These are phyloP conservation scores for Naganishia liquefaciens DNA, from an alignment of 1,284 basidiomycete genomes.

Conservation along the genomic window DNA sequence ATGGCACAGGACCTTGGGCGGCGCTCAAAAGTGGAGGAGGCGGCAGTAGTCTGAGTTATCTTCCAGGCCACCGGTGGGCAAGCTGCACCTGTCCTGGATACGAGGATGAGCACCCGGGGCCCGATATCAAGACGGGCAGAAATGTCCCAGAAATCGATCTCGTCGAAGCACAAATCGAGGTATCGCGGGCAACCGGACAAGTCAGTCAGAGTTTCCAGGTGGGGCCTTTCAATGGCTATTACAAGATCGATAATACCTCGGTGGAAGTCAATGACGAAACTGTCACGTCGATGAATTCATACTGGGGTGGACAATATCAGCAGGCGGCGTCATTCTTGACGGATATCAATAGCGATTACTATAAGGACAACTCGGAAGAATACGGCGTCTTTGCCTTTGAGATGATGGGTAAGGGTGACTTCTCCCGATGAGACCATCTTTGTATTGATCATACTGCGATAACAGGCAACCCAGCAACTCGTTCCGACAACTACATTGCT, in stretches of 20 bases:
- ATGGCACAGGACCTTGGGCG: slow-evolving; percentile 49
- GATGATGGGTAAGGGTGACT: slow-evolving; percentile 23
- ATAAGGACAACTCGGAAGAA: slow-evolving; percentile 40
- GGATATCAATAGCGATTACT: slow-evolving; percentile 57
- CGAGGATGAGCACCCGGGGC: slow-evolving; percentile 65
- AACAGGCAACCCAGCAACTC: slow-evolving; percentile 62
- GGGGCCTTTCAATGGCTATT: slow-evolving; percentile 65
- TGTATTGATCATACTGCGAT: slow-evolving; percentile 59
- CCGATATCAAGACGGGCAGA: slow-evolving; percentile 59
- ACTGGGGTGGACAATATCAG: slow-evolving; percentile 75
- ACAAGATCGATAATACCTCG: slow-evolving; percentile 62
- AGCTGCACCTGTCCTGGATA: slow-evolving; percentile 58
- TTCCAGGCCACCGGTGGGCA: slow-evolving; percentile 59
- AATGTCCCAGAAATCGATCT: slow-evolving; percentile 68
- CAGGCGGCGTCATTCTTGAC: slow-evolving; percentile 74
- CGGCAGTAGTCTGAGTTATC: slow-evolving; percentile 49
- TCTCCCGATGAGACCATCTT: slow-evolving; percentile 33
- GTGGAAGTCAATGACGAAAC: slow-evolving; percentile 44
- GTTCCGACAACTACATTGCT: slow-evolving; percentile 63
- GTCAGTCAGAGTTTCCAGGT: slow-evolving; percentile 62
- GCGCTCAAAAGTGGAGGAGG: slow-evolving; percentile 46
- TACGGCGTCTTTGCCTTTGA: slow-evolving; percentile 65
- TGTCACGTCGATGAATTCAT: slow-evolving; percentile 68
- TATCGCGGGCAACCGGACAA: slow-evolving; percentile 36
- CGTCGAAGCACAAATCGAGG: slow-evolving; percentile 61